A percentile compares a stretch with the other conserved stretches of the same genome.
phyloP scores from a whole-genome alignment of 345 rosid genomes.

The Eucalyptus paniculata region DNA sequence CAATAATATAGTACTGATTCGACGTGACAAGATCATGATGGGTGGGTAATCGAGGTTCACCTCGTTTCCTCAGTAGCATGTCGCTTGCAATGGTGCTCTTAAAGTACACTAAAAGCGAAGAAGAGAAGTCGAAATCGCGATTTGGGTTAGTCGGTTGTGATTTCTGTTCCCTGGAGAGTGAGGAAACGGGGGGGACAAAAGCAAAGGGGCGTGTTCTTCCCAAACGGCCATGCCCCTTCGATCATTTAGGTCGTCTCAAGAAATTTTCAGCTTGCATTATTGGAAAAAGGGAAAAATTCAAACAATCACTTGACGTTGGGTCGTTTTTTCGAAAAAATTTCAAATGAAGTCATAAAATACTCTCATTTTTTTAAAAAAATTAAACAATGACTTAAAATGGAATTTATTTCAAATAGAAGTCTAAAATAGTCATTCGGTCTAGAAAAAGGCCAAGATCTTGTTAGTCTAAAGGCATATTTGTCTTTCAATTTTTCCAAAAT shows the following conservation, averaged over 20 bases:
- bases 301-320: no score
- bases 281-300: neutral
- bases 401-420: no score
- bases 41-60: neutral
- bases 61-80: neutral
- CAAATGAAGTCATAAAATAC: no score
- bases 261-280: neutral
- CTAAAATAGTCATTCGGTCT: no score
- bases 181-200: neutral
- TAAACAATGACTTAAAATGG: no score
- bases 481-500: no score
- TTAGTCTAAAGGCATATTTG: no score
- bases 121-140: neutral
- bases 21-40: neutral
- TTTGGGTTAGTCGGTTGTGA: neutral
- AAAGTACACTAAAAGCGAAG: neutral
- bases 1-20: neutral
- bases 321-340: no score
- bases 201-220: neutral
- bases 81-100: neutral
- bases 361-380: no score
- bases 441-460: no score
- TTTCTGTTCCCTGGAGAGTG: neutral
- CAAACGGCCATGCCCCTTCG: neutral
- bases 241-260: neutral